Evolutionary conservation across 2,329 filamentous ascomycete species (phyloP).

Genomic region (Fulvia fulva): DNA sequence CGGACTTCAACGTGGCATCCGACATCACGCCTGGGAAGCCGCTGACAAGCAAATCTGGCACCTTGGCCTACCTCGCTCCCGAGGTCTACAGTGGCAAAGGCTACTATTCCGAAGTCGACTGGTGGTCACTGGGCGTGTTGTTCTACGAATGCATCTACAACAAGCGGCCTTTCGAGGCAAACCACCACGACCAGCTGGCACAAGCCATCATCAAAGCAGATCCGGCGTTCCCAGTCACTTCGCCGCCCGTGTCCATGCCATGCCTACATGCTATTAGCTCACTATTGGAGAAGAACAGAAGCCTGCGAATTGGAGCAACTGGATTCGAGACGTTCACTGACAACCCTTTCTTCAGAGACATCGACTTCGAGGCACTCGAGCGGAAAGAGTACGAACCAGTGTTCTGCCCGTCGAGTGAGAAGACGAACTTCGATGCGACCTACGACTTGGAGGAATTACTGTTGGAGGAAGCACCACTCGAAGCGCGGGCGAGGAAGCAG

Average conservation of each 20-base stretch:
- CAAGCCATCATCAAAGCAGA: slow-evolving; percentile 75
- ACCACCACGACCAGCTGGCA: slow-evolving; percentile 74
- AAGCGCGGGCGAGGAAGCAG: slow-evolving; percentile 86
- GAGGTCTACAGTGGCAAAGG: slow-evolving; percentile 91
- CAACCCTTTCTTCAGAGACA: slow-evolving; percentile 80
- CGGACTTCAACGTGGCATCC: slow-evolving; percentile 97
- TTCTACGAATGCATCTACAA: slow-evolving; percentile 99
- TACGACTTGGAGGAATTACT: slow-evolving; percentile 94
- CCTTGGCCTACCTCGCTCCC: slow-evolving; percentile 88
- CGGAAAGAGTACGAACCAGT: slow-evolving; percentile 85
- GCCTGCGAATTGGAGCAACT: slow-evolving; percentile 76
- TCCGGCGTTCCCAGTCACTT: slow-evolving; percentile 87
- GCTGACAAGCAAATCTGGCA: slow-evolving; percentile 93
- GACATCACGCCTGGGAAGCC: slow-evolving; percentile 79
- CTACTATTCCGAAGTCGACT: slow-evolving; percentile 87
- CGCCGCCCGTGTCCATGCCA: slow-evolving; percentile 79
- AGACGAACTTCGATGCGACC: slow-evolving; percentile 98
- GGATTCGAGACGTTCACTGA: slow-evolving; percentile 79
- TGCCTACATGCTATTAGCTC: slow-evolving; percentile 87
- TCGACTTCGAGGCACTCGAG: slow-evolving; percentile 82
- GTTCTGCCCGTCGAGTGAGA: slow-evolving; percentile 90
- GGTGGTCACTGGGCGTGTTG: slow-evolving; percentile 97
- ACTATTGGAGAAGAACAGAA: slow-evolving; percentile 74
- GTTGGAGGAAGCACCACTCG: slow-evolving; percentile 88
- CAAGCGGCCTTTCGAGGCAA: slow-evolving; percentile 94